These are phyloP conservation scores for Tympanopsis confertula DNA, from an alignment of 2,329 filamentous ascomycete genomes.

Conservation along the genomic window DNA sequence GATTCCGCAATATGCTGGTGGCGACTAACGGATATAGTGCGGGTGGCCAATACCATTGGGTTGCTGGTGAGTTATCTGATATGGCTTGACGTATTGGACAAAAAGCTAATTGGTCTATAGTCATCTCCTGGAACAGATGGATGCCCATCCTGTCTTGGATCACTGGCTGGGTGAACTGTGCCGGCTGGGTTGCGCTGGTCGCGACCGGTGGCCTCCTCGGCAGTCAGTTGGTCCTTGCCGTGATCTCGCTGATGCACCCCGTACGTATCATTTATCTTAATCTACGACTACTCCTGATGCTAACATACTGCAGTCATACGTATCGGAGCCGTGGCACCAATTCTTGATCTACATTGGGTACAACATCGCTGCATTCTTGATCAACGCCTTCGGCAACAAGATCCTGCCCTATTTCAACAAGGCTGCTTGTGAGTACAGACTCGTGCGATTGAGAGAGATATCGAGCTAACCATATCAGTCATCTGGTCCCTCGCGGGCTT, in stretches of 20 bases:
- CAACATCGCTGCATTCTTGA: slow-evolving; percentile 43
- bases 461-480: slow-evolving; percentile 16
- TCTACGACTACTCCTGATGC: neutral
- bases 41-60: slow-evolving; percentile 63
- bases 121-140: slow-evolving; percentile 47
- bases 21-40: slow-evolving; percentile 20
- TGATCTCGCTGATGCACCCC: slow-evolving; percentile 49
- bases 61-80: slow-evolving; percentile 28
- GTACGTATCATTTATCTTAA: slow-evolving; percentile 7
- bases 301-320: slow-evolving; percentile 23
- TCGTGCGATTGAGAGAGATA: neutral
- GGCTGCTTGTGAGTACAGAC: slow-evolving; percentile 30
- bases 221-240: slow-evolving; percentile 53
- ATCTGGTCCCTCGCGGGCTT: slow-evolving; percentile 63
- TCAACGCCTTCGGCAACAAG: slow-evolving; percentile 55
- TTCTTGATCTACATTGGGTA: slow-evolving; percentile 63
- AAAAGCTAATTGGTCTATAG: slow-evolving; percentile 6
- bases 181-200: slow-evolving; percentile 58
- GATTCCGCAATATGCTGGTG: slow-evolving; percentile 3
- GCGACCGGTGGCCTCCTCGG: slow-evolving; percentile 59
- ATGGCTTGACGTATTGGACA: slow-evolving; percentile 4
- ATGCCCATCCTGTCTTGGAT: slow-evolving; percentile 55
- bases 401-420: slow-evolving; percentile 56
- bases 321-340: slow-evolving; percentile 53
- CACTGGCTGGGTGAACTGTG: slow-evolving; percentile 63